Base-by-base conservation (phyloP, 805 yeast species). In the Cyberlindnera misumaiensis region DNA sequence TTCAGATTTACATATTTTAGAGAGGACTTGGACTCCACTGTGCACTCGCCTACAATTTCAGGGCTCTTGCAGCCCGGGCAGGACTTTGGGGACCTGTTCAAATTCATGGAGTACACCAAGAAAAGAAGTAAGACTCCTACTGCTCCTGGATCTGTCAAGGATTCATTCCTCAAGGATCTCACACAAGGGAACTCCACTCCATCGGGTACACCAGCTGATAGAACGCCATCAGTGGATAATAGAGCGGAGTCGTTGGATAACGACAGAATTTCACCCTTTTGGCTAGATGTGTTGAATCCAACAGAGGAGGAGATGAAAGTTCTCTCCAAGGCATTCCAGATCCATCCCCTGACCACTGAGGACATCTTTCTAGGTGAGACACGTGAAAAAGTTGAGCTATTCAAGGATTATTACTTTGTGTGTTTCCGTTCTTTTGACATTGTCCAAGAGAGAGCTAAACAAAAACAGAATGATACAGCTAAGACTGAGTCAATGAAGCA, bases 261-360 rank as follows among this genome's bases (percentile, higher is more conserved):
- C 11, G 60, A 56, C 11, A 74, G 70, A 16, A 67, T 67, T 8
- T 67, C 77, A 3, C 89, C 95, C 13, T 88, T 90, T 68, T 90
- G 98, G 98, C 68, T 90, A 10, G 97, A 90, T 59, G 83, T 90
- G 11, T 64, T 85, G 41, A 83, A 86, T 53, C 98, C 98, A 10
- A 84, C 95, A 0, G 97, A 93, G 54, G 97, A 88, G 49, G 98
- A 90, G 59, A 86, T 93, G 95, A 88, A 90, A 53, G 93, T 83
- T 0, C 51, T 90, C 11, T 77, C 94, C 20, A 87, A 87, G 52
- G 79, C 97, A 0, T 90, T 90, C 63, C 95, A 95, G 1, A 86
- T 90, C 40, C 98, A 90, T 60, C 98, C 98, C 0, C 72, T 90
- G 51, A 90, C 98, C 1, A 85, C 97, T 0, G 98, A 90, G 57